Base-by-base conservation (phyloP, 352 stramenopile species). In the Phytophthora uliginosa region DNA sequence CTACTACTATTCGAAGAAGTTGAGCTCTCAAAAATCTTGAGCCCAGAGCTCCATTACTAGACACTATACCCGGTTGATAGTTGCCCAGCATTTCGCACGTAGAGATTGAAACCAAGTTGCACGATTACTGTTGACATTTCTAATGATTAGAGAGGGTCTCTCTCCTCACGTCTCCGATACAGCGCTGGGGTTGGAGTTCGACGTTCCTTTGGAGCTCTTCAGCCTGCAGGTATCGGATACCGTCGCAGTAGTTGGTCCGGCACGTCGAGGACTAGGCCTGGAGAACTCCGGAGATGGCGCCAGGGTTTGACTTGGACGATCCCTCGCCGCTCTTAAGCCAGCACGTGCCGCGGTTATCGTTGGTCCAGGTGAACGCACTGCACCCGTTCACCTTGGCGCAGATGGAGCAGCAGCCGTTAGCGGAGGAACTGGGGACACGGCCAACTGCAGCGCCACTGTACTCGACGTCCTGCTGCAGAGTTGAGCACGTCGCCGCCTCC, bases 321-420 rank as follows among this genome's bases (percentile, higher is more conserved):
- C 38, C 38, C 15, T 45, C 38, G 38, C 38, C 38, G 33, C 66
- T 71, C 59, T 78, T 78, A 33, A 78, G 60, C 71, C 66, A 78
- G 55, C 61, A 76, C 5, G 73, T 74, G 38, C 78, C 66, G 26
- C 71, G 36, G 5, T 77, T 63, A 31, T 38, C 28, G 51, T 70
- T 51, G 22, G 69, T 57, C 69, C 73, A 79, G 17, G 15, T 67
- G 52, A 77, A 79, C 18, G 73, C 73, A 8, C 66, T 67, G 59
- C 73, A 79, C 13, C 24, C 42, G 28, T 56, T 51, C 10, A 26
- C 63, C 26, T 42, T 56, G 31, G 63, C 62, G 18, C 63, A 70
- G 22, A 63, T 63, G 4, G 28, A 48, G 63, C 63, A 70, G 31
- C 63, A 70, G 22, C 63, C 63, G n/a, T 31, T 62, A 6, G 63